Percentiles rank a stretch among this genome's conserved stretches.
phyloP scores from a whole-genome alignment of 176 grass and related monocot species.

The Hsuehochloa calcarea region DNA sequence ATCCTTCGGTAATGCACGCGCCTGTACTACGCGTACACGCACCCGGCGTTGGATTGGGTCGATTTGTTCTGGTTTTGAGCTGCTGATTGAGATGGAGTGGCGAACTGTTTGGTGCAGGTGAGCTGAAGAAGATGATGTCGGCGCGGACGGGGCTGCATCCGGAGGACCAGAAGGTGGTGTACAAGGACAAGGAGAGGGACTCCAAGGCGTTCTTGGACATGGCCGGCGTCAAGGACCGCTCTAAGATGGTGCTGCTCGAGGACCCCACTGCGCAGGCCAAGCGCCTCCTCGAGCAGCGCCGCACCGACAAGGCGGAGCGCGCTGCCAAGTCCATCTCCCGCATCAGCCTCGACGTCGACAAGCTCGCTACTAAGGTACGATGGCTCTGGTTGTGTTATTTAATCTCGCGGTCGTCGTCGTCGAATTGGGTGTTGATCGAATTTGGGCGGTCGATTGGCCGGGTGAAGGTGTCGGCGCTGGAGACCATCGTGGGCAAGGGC shows the following conservation, averaged over 20 bases:
- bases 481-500: constrained; percentile 66
- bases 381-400: not conserved
- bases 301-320: constrained; percentile 64
- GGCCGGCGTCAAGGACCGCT: constrained; percentile 80
- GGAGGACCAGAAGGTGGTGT: constrained; percentile 82
- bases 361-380: constrained; percentile 69
- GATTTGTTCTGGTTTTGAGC: not conserved
- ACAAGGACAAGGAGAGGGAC: constrained; percentile 85
- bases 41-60: not conserved
- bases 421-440: not conserved
- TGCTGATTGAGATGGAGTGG: not conserved
- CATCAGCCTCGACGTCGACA: constrained; percentile 74
- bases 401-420: not conserved
- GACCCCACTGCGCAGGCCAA: constrained; percentile 75
- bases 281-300: constrained; percentile 72
- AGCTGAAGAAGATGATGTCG: constrained; percentile 88
- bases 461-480: constrained; percentile 74
- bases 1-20: constrained; percentile 72
- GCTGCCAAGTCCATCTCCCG: constrained; percentile 67
- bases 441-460: not conserved
- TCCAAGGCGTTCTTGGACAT: constrained; percentile 82
- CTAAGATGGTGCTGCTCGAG: constrained; percentile 75
- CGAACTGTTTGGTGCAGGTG: constrained; percentile 48
- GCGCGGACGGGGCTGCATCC: constrained; percentile 69
- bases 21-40: not conserved